phyloP scores from a whole-genome alignment of 2,329 filamentous ascomycete species.

The Aureobasidium melanogenum region DNA sequence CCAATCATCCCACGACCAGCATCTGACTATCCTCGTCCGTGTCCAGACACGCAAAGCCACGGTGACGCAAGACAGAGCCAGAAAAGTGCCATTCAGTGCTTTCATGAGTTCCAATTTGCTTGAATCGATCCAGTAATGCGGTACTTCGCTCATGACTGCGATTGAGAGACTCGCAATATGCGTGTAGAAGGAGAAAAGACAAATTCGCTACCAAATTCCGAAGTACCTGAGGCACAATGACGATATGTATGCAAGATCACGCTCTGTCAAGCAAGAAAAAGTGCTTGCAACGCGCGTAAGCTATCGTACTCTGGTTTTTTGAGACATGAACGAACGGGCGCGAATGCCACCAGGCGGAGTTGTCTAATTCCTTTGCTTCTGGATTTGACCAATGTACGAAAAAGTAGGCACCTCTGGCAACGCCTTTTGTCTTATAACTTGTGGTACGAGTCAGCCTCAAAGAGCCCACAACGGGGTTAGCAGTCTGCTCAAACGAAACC shows the following conservation, averaged over 20 bases:
- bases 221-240: no score
- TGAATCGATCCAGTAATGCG: background rate
- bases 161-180: background rate
- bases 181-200: background rate
- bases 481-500: background rate
- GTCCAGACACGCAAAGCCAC: constrained; percentile 32
- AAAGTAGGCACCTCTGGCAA: background rate
- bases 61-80: constrained; percentile 30
- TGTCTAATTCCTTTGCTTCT: background rate
- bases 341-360: background rate
- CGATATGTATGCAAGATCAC: background rate
- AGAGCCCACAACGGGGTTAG: background rate
- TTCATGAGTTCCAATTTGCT: constrained; percentile 1
- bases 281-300: background rate
- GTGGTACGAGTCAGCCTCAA: background rate
- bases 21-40: constrained; percentile 28
- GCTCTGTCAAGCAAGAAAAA: background rate
- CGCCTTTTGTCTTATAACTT: background rate
- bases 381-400: background rate
- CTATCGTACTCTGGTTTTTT: background rate
- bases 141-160: background rate
- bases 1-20: constrained; percentile 36
- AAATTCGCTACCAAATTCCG: background rate
- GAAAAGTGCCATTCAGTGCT: constrained; percentile 20
- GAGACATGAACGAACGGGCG: background rate